Percentiles rank a stretch among this genome's conserved stretches.
Evolutionary conservation across 495 filamentous ascomycete species (phyloP).

Genomic region (Penicillium cinerascens): DNA sequence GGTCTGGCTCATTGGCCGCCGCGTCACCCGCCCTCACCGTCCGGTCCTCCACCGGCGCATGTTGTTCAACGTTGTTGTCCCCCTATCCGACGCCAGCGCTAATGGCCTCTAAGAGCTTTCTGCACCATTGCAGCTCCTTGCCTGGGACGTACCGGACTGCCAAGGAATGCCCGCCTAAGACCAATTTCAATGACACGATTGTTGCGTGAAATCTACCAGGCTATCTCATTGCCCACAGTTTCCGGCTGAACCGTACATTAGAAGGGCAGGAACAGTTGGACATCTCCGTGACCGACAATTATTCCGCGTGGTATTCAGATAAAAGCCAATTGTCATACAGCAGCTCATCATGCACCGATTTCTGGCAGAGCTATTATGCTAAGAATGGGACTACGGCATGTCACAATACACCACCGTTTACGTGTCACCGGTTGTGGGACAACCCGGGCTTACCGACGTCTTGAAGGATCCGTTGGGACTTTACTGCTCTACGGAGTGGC

Average conservation of each 20-base stretch:
- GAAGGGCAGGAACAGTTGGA: slow-evolving; percentile 3
- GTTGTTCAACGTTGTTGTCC: no score
- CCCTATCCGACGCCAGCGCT: no score
- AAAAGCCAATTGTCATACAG: slow-evolving; percentile 3
- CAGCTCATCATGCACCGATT: slow-evolving; percentile 5
- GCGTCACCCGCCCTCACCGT: no score
- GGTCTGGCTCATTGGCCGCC: no score
- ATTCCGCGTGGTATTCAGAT: slow-evolving; percentile 1
- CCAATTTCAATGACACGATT: background rate
- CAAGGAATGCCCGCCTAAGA: background rate
- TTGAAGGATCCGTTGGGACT: no score
- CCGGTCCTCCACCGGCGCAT: no score
- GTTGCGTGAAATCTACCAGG: slow-evolving; percentile 2
- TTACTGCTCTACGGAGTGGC: no score
- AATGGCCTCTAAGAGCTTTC: background rate
- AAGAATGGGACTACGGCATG: slow-evolving; percentile 4
- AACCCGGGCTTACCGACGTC: background rate
- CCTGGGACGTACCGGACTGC: slow-evolving; percentile 1
- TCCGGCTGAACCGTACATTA: slow-evolving; percentile 7
- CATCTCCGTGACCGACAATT: slow-evolving; percentile 3
- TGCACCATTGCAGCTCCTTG: background rate
- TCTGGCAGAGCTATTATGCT: slow-evolving; percentile 8
- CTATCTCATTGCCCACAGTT: background rate
- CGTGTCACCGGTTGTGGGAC: slow-evolving; percentile 9
- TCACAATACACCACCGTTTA: slow-evolving; percentile 10